phyloP scores from a whole-genome alignment of 257 asterid species.

The Ophiorrhiza pumila region DNA sequence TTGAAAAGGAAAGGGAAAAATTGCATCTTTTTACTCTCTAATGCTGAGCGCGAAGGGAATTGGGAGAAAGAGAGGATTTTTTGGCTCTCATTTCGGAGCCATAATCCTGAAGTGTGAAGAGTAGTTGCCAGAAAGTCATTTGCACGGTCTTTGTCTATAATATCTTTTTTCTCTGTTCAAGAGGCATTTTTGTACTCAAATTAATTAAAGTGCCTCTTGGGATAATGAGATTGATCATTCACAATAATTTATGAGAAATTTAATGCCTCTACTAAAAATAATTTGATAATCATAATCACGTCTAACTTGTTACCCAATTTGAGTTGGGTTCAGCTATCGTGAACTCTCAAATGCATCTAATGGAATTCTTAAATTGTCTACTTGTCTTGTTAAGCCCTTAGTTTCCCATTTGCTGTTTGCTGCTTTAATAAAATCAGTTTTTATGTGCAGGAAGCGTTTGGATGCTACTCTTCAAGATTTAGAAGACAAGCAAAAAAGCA shows the following conservation, averaged over 20 bases:
- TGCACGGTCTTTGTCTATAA: neutral
- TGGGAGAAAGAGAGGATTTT: no score
- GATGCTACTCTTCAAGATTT: conserved; percentile 83
- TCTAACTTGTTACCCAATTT: neutral
- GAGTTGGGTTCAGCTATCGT: neutral
- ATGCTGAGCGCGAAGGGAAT: neutral
- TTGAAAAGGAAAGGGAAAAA: neutral
- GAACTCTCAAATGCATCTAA: neutral
- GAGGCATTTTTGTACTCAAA: neutral
- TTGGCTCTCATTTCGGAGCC: neutral
- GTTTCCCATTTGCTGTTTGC: conserved; percentile 4
- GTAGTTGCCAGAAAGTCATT: neutral
- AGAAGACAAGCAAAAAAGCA: conserved; percentile 90
- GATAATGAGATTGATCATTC: neutral
- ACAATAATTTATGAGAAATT: neutral
- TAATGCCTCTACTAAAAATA: neutral
- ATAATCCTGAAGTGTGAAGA: neutral
- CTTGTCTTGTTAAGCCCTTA: neutral
- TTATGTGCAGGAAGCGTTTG: conserved; percentile 68
- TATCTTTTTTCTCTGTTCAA: no score
- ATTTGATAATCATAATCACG: neutral
- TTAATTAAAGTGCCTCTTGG: neutral
- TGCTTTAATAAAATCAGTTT: conserved; percentile 1
- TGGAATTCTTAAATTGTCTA: neutral
- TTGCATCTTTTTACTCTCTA: neutral